Base-by-base conservation (phyloP, 305 asterid genomes). In the Nicotiana rustica region DNA sequence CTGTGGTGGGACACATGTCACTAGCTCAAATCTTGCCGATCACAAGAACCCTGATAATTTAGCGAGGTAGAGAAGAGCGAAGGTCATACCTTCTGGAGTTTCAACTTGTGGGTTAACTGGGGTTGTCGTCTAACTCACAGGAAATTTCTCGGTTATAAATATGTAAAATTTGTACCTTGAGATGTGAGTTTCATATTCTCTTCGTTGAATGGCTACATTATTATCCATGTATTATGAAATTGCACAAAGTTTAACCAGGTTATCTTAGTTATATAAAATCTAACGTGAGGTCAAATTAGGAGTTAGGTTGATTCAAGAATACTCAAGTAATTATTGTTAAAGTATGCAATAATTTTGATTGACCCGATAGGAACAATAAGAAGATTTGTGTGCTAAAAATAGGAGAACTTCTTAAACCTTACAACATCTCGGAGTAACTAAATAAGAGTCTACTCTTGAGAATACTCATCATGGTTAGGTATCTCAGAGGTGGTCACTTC, bases 141-240 rank as follows among this genome's bases (percentile, higher is more conserved):
- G 61, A 44, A 21, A 71, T 47, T 71, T 71, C 61, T 71, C 6
- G 19, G 18, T n/a, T 71, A 19, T 47, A 19, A 71, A 59, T 38
- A 38, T 38, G 44, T 71, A 71, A n/a, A 71, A 49, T 44, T 21
- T 15, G 13, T 71, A 47, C 38, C 1, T 7, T 71, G 61, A 71
- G 78, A 71, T 71, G 47, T 71, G 78, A 71, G 78, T 47, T 71
- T 47, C 38, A 71, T 71, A 70, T 41, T 44, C 44, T 5, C 57
- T 41, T 70, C 19, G 44, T 12, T 47, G 61, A 44, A 47, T 71
- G 21, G 38, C 60, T 1, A 44, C 17, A 31, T 21, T 71, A 47
- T 36, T 8, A 52, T 73, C 64, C 62, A 25, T 49, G 64, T 14
- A 25, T 25, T 73, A 14, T 73, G 79, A 49, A 41, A 36, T 49